phyloP scores from a whole-genome alignment of 108 stramenopile species.

The Chaetoceros tenuissimus region DNA sequence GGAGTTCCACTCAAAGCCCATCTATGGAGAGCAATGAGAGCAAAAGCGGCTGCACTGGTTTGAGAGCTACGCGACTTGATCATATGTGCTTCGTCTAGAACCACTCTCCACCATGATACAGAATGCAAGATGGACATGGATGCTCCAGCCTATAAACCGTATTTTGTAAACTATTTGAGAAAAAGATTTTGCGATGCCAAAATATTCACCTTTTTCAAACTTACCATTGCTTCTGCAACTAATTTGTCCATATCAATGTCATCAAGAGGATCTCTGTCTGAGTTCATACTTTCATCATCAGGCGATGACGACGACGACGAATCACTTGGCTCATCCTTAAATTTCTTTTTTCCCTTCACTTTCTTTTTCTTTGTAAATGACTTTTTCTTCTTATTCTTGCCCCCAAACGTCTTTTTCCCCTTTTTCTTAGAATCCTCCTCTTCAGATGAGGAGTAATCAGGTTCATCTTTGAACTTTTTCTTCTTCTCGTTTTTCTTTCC shows the following conservation, averaged over 20 bases:
- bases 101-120: constrained; percentile 90
- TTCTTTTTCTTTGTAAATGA: constrained; percentile 18
- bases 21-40: constrained; percentile 80
- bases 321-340: constrained; percentile 13
- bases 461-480: constrained; percentile 14
- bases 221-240: constrained; percentile 59
- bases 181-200: neutral
- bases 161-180: neutral
- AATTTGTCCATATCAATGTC: constrained; percentile 46
- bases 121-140: constrained; percentile 69
- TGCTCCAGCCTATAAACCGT: constrained; percentile 25
- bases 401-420: constrained; percentile 12
- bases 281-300: constrained; percentile 25
- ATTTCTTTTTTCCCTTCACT: constrained; percentile 21
- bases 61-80: constrained; percentile 88
- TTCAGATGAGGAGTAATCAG: constrained; percentile 5
- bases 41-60: constrained; percentile 94
- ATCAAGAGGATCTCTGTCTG: constrained; percentile 14
- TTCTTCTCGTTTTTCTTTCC: constrained; percentile 31
- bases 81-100: constrained; percentile 90
- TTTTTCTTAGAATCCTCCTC: constrained; percentile 20
- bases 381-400: constrained; percentile 9
- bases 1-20: constrained; percentile 97
- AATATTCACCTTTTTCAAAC: neutral
- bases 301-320: no score